Evolutionary conservation across 1,284 basidiomycete species (phyloP).

Genomic region (Cutaneotrichosporon cutaneum): DNA sequence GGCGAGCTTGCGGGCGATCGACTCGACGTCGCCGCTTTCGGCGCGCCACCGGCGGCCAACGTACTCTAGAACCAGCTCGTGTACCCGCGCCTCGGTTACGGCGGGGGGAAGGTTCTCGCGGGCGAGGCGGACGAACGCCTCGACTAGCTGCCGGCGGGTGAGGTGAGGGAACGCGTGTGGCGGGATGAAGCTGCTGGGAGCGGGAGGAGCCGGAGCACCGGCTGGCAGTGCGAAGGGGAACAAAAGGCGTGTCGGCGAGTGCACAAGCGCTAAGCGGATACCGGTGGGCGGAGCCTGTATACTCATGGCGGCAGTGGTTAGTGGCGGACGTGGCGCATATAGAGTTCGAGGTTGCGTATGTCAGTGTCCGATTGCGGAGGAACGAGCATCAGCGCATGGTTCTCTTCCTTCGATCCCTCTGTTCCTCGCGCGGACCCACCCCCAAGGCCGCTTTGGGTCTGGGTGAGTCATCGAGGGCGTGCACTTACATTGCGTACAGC

Average conservation of each 20-base stretch:
- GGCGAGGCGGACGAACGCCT: conserved; percentile 29
- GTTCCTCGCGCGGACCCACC: background rate
- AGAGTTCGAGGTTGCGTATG: background rate
- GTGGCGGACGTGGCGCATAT: background rate
- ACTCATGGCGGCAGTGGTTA: background rate
- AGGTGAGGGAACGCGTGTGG: conserved; percentile 21
- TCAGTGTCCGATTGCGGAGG: background rate
- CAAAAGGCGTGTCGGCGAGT: conserved; percentile 20
- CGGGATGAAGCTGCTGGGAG: conserved; percentile 13
- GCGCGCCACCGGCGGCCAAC: conserved; percentile 33
- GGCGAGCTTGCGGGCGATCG: conserved; percentile 32
- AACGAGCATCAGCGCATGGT: background rate
- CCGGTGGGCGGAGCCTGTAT: conserved; percentile 12
- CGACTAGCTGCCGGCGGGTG: conserved; percentile 32
- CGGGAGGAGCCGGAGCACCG: conserved; percentile 8
- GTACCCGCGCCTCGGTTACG: conserved; percentile 5
- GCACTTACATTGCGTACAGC: conserved; percentile 19
- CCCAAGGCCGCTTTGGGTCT: background rate
- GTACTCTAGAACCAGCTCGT: conserved; percentile 40
- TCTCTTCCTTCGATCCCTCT: background rate
- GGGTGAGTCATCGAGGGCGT: background rate
- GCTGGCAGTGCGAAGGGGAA: conserved; percentile 31
- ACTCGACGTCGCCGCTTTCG: conserved; percentile 27
- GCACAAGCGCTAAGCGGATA: conserved; percentile 13
- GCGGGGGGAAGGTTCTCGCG: conserved; percentile 2